Evolutionary conservation across 169 alveolate genomes (phyloP), one percentile per base, ranked within the genome.

Genomic region (Cryptosporidium tyzzeri): DNA sequence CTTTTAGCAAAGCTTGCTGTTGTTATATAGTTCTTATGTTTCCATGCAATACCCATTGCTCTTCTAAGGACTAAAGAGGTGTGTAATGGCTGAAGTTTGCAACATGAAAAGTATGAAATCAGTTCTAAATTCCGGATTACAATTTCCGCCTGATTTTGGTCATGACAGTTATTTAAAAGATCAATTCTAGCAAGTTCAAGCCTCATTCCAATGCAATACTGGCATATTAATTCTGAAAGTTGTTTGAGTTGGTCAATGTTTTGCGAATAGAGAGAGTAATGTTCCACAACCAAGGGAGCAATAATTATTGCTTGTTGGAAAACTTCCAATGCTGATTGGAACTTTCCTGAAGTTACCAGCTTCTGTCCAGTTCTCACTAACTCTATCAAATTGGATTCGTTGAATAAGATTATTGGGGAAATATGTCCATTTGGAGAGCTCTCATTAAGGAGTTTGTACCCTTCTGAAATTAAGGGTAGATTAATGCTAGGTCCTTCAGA

Each of bases 31-130:
- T 95, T 95, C 39, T 94, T 95, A 6, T 96, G 95, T 84, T 95
- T 95, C 97, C 97, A 95, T 45, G 95, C 94, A 39, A 95, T 86
- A n/a, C 97, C 97, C 94, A 95, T 93, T 16, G 96, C 94, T 53
- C 96, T 93, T 44, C 97, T 80, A 61, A 95, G 69, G 70, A 93
- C 97, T 44, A 95, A 68, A 69, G 94, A 95, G n/a, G 80, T 67
- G 71, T 95, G 97, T 6, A 94, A 91, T 45, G 94, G 93, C 51
- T 93, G 94, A 86, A 95, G 53, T 58, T 93, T 84, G 31, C 96
- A 94, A 73, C 96, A 94, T 8, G 97, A 84, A 86, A 95, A 93
- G 71, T 94, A 94, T 12, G 96, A 95, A 70, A 94, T 95, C 23
- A 95, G 92, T 85, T 95, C 96, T 23, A 95, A 91, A 59, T 95